These are phyloP conservation scores for Chlorella ohadii DNA, from an alignment of 139 green algal species.

Conservation along the genomic window DNA sequence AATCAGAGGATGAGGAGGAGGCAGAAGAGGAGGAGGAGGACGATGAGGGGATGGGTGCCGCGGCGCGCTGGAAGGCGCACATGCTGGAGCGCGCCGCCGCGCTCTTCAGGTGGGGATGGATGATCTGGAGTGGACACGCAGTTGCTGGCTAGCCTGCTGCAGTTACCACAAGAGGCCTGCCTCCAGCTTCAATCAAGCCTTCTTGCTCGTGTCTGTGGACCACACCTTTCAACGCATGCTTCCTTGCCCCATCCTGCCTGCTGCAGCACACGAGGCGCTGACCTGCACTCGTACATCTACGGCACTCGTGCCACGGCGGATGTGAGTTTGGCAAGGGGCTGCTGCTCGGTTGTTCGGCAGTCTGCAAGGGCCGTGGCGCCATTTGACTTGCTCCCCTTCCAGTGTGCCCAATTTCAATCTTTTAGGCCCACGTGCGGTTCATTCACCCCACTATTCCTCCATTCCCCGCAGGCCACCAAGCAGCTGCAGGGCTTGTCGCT, in stretches of 20 bases:
- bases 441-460: too few species aligned
- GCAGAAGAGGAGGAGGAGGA: slow-evolving; percentile 10
- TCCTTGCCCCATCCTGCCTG: neutral
- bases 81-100: slow-evolving; percentile 51
- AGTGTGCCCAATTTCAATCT: too few species aligned
- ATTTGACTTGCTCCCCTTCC: too few species aligned
- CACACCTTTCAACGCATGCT: neutral
- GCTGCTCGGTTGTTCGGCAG: too few species aligned
- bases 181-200: too few species aligned
- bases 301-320: slow-evolving; percentile 30
- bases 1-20: slow-evolving; percentile 16
- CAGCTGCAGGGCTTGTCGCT: slow-evolving; percentile 3
- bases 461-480: neutral
- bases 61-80: slow-evolving; percentile 66
- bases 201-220: too few species aligned
- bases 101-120: slow-evolving; percentile 49
- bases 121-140: too few species aligned
- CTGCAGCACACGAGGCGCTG: slow-evolving; percentile 46
- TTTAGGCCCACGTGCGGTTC: too few species aligned
- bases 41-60: slow-evolving; percentile 50
- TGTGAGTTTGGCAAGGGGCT: neutral
- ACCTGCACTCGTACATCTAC: slow-evolving; percentile 70
- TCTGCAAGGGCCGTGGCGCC: too few species aligned
- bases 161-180: too few species aligned
- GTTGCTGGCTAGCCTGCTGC: too few species aligned